These are phyloP conservation scores for Aspergillus latus DNA, from an alignment of 2,329 filamentous ascomycete genomes.

Conservation along the genomic window DNA sequence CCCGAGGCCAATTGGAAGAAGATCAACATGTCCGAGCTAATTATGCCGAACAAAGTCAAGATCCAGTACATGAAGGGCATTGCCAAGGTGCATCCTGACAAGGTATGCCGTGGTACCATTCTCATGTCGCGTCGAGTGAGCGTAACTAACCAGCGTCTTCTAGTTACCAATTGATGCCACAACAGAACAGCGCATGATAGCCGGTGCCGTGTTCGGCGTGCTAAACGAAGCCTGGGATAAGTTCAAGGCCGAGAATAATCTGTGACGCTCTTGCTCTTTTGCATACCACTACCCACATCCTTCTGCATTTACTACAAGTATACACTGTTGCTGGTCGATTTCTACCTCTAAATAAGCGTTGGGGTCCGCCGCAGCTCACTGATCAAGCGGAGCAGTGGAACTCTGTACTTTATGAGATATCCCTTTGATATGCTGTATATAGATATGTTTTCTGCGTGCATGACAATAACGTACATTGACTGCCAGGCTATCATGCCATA, in stretches of 20 bases:
- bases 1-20: conserved; percentile 94
- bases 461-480: conserved; percentile 1
- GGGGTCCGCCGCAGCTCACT: background rate
- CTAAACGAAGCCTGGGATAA: conserved; percentile 69
- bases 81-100: conserved; percentile 96
- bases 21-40: conserved; percentile 87
- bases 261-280: conserved; percentile 36
- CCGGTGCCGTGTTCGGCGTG: conserved; percentile 63
- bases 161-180: conserved; percentile 64
- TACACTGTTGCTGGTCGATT: background rate
- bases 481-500: background rate
- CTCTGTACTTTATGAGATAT: conserved; percentile 6
- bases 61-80: conserved; percentile 99
- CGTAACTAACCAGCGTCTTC: conserved; percentile 1
- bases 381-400: background rate
- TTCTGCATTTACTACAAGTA: conserved; percentile 1
- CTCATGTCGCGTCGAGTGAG: conserved; percentile 17
- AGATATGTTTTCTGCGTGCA: conserved; percentile 16
- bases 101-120: conserved; percentile 60
- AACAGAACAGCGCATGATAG: conserved; percentile 67
- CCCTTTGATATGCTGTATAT: conserved; percentile 12
- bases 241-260: conserved; percentile 63
- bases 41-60: conserved; percentile 94
- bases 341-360: background rate
- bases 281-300: background rate